Evolutionary conservation across 2,329 filamentous ascomycete species (phyloP), one percentile per base, ranked within the genome.

Genomic region (Emmonsiellopsis sp.): DNA sequence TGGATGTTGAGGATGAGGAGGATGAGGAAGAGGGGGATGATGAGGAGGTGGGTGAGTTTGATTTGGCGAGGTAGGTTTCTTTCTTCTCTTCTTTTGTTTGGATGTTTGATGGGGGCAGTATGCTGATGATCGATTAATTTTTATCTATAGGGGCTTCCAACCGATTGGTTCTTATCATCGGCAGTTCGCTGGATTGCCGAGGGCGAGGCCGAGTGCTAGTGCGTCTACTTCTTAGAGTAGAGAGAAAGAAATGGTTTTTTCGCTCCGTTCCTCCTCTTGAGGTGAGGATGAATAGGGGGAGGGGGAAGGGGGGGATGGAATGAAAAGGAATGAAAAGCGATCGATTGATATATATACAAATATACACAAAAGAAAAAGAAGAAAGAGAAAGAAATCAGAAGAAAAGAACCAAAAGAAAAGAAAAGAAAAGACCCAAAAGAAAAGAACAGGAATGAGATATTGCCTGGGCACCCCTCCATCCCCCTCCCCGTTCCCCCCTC

Each of bases 151-250:
- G 56, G 73, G 73, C 13, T 76, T 76, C 58, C 73, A 75, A 62
- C 73, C 73, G n/a, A 76, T 76, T 52, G 70, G 73, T 11, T 71
- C 70, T 5, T 74, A 73, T 54, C 71, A 74, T 65, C 69, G 67
- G 48, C 70, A 74, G 56, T 55, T 74, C 60, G 71, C 51, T 46
- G 54, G 55, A 5, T 26, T 26, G 20, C 20, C 20, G 20, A 26
- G 20, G 20, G 51, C 58, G 2, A 48, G 57, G 43, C 51, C 58
- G 20, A 59, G 57, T 40, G 57, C 53, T 4, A 58, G 55, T 20
- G 57, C 57, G 4, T 57, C 57, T n/a, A 59, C 55, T 41, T 50
- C 51, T 44, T 60, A 54, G 53, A 40, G 9, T 32, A 34, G 31
- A 31, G 31, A 47, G 6, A 34, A 47, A 31, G 2, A 47, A n/a